Percentiles rank a stretch among this genome's conserved stretches.
Conservation (phyloP, 805 yeast species). For the Spathaspora arborariae region DNA sequence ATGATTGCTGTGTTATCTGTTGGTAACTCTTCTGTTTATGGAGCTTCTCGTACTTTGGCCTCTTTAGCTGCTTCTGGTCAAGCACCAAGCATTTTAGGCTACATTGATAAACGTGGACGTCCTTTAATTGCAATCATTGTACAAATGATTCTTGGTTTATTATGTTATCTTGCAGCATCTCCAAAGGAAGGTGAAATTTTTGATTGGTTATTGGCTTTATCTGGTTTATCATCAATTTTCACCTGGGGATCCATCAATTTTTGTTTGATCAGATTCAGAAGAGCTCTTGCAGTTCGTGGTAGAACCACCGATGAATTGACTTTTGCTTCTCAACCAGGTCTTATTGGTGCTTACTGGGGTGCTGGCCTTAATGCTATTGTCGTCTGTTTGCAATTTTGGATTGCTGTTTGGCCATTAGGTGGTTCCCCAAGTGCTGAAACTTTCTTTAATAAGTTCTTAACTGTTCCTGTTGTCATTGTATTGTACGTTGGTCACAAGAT, state of each 20-base stretch:
- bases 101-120: slow-evolving; percentile 65
- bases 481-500: slow-evolving; percentile 30
- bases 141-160: slow-evolving; percentile 53
- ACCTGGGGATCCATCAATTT: slow-evolving; percentile 62
- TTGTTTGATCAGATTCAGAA: slow-evolving; percentile 59
- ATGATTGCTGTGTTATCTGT: slow-evolving; percentile 68
- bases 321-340: slow-evolving; percentile 48
- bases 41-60: slow-evolving; percentile 62
- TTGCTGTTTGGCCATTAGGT: slow-evolving; percentile 61
- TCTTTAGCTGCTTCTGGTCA: slow-evolving; percentile 61
- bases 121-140: slow-evolving; percentile 56
- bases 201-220: slow-evolving; percentile 60
- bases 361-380: slow-evolving; percentile 46
- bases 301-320: slow-evolving; percentile 49
- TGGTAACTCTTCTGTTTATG: slow-evolving; percentile 68
- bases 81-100: slow-evolving; percentile 55
- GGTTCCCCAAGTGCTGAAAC: slow-evolving; percentile 25
- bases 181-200: slow-evolving; percentile 51
- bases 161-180: slow-evolving; percentile 62
- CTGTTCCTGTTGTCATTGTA: slow-evolving; percentile 29
- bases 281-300: slow-evolving; percentile 54
- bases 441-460: slow-evolving; percentile 30
- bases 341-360: slow-evolving; percentile 52
- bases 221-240: slow-evolving; percentile 59
- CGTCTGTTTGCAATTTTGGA: slow-evolving; percentile 61